These are phyloP conservation scores for Clonostachys rhizophaga DNA, from an alignment of 2,329 filamentous ascomycete genomes.

Conservation along the genomic window DNA sequence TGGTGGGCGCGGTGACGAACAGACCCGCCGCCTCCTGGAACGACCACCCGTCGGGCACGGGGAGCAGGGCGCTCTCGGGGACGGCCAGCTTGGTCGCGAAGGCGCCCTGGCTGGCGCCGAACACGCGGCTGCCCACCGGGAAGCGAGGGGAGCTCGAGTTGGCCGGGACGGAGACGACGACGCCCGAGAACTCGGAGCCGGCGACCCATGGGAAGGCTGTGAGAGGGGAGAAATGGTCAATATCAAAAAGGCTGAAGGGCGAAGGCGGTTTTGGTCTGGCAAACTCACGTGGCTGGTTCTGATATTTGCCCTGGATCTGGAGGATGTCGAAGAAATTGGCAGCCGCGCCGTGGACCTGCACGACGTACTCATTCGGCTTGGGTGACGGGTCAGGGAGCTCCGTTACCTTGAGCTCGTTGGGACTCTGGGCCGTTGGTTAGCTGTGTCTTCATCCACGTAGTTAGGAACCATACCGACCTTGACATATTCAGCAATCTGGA, in stretches of 20 bases:
- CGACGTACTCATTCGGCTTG: slow-evolving; percentile 71
- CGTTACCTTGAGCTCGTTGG: slow-evolving; percentile 71
- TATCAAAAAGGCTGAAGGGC: background rate
- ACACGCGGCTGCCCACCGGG: slow-evolving; percentile 76
- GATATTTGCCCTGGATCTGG: slow-evolving; percentile 93
- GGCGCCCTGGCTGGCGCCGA: slow-evolving; percentile 80
- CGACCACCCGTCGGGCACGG: slow-evolving; percentile 76
- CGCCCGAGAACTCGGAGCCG: slow-evolving; percentile 82
- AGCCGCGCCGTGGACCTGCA: slow-evolving; percentile 80
- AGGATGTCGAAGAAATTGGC: slow-evolving; percentile 98
- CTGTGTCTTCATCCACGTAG: background rate
- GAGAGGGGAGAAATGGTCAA: background rate
- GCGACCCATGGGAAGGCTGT: slow-evolving; percentile 78
- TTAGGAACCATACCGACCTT: slow-evolving; percentile 46
- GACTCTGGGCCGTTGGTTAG: slow-evolving; percentile 48
- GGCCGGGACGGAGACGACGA: slow-evolving; percentile 63
- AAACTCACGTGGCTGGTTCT: slow-evolving; percentile 68
- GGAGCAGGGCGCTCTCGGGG: slow-evolving; percentile 61
- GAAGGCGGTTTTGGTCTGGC: background rate
- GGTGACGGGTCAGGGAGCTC: slow-evolving; percentile 72
- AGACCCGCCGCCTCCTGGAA: slow-evolving; percentile 82
- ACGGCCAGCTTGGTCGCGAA: slow-evolving; percentile 75
- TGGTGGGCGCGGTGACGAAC: slow-evolving; percentile 89
- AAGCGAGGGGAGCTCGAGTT: slow-evolving; percentile 48
- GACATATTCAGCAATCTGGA: slow-evolving; percentile 70